Evolutionary conservation across 1,139 yeast genomes (phyloP), one percentile per base, ranked within the genome.

Genomic region (Suzukiozyma palmioleophila): DNA sequence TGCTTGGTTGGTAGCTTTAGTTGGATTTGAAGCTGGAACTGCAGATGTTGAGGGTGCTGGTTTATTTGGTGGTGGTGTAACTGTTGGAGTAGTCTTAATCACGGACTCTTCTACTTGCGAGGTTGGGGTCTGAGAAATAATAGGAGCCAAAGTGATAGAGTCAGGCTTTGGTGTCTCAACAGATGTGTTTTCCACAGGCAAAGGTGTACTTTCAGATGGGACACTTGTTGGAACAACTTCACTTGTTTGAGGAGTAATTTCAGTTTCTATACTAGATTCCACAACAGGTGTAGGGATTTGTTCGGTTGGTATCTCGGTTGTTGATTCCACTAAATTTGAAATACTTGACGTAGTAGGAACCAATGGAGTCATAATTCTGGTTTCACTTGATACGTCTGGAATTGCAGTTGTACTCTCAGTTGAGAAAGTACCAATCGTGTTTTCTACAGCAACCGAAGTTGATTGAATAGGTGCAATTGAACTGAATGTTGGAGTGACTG

Each of bases 1-100:
- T 12, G 56, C 38, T 4, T 38, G 26, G 11, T 41, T 24, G 13
- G 44, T 30, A 10, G 37, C 33, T 8, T 40, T 22, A 9, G 44
- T 35, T 33, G 26, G 37, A 11, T 41, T 32, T n/a, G 41, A 18
- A 16, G 15, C 33, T 13, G 36, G 18, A 14, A 34, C 21, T 7
- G 32, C 25, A 35, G 30, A 3, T 16, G 45, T 26, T n/a, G 43
- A 26, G 26, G 37, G 37, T 12, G 14, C 37, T 10, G 30, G 10
- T 16, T 22, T 3, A 12, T 13, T 12, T 15, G n/a, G 28, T 27
- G 14, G 34, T 24, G 8, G 8, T n/a, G 16, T 5, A 11, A n/a
- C 5, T 8, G 18, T n/a, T 14, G 22, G 16, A 18, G 33, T n/a
- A n/a, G 28, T 26, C 8, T 12, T 3, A 26, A 12, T 14, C 33